Evolutionary conservation across 768 basidiomycete species (phyloP), one percentile per base, ranked within the genome.

Genomic region (Cantharellus anzutake): DNA sequence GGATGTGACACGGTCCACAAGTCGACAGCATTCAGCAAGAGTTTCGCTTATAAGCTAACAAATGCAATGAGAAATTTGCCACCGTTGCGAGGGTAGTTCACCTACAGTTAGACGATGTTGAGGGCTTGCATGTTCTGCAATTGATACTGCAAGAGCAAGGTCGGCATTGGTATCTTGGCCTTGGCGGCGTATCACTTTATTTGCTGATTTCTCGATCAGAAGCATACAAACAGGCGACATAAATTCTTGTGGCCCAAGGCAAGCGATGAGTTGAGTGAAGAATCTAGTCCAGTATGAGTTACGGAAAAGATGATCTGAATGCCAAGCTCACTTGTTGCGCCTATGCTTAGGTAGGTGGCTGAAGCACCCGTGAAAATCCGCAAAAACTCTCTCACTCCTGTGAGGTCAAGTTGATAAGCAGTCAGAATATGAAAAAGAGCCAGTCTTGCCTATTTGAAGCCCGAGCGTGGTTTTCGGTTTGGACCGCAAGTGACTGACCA

Each of bases 301-400:
- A 53, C 20, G 20, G 20, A 0, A 50, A 41, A 37, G 29, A 41
- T n/a, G 61, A 37, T n/a, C 39, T n/a, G 5, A 40, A 51, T 38
- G 3, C 37, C 5, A 11, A 58, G 16, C 80, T 39, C 4, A 93
- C 91, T 83, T 84, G 59, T 85, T 82, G 51, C 90, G 84, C 34
- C 96, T 83, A 70, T 99, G 94, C 3, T 87, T 82, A 14, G 96
- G 96, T 60, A 99, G 80, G 65, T 97, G 87, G 80, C 82, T 2
- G 86, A 80, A 5, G 96, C 94, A 68, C 96, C 93, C 0, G 91
- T 89, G 71, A 99, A 98, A 51, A 96, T 83, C 7, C 80, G 81
- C 14, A 99, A 69, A 68, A 98, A 89, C 29, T 90, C 84, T 64
- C 80, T 78, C 0, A 88, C 80, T 3, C 69, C 71, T 73, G 64